Evolutionary conservation across 352 stramenopile genomes (phyloP).

Genomic region (Phytophthora capsici): DNA sequence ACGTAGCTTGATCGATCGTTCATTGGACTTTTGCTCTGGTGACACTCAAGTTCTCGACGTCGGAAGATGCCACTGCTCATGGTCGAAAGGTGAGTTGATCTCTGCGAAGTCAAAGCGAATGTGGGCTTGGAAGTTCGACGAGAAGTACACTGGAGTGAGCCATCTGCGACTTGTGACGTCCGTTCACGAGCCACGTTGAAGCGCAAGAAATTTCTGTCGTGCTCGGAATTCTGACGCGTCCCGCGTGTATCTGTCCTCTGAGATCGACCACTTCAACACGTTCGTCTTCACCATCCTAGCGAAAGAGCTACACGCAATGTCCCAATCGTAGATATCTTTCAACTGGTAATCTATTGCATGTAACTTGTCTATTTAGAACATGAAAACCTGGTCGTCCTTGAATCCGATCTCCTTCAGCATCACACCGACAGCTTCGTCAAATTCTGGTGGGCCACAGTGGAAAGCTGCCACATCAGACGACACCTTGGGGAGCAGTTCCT

Average conservation of each 20-base stretch:
- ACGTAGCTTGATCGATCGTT: constrained; percentile 30
- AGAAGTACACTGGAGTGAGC: constrained; percentile 13
- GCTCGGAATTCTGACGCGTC: constrained; percentile 16
- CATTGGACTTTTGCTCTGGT: constrained; percentile 1
- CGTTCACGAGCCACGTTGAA: constrained; percentile 26
- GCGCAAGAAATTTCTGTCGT: constrained; percentile 26
- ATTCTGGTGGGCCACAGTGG: constrained; percentile 74
- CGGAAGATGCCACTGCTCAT: constrained; percentile 18
- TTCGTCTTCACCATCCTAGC: neutral
- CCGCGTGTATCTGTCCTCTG: constrained; percentile 7
- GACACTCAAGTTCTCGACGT: constrained; percentile 17
- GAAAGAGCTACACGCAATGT: constrained; percentile 12
- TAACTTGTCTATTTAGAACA: constrained; percentile 18
- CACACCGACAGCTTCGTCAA: constrained; percentile 63
- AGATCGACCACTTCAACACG: constrained; percentile 14
- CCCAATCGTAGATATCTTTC: constrained; percentile 5
- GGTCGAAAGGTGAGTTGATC: neutral
- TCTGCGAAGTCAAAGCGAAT: constrained; percentile 7
- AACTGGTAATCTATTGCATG: too few species aligned
- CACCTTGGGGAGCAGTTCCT: constrained; percentile 49
- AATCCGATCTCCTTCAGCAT: constrained; percentile 61
- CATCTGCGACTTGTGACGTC: constrained; percentile 20
- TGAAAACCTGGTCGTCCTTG: constrained; percentile 61
- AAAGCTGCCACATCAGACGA: constrained; percentile 62
- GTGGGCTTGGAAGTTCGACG: constrained; percentile 2